Evolutionary conservation across 2,329 filamentous ascomycete genomes (phyloP), one percentile per base, ranked within the genome.

Genomic region (Rhynchosporium secalis): DNA sequence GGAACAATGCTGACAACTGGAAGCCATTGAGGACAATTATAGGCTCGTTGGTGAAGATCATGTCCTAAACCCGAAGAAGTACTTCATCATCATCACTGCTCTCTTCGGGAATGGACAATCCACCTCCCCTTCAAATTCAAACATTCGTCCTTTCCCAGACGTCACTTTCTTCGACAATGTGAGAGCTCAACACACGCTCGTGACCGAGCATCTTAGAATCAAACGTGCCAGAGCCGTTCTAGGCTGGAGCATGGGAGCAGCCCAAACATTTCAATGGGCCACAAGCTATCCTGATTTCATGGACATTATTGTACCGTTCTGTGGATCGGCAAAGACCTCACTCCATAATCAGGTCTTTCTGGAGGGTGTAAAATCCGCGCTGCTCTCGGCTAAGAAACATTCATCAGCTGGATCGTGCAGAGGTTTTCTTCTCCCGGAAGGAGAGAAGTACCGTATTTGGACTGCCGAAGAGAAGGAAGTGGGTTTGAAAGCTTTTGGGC

Each of bases 231-330:
- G 80, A 28, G 84, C 84, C 8, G 86, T 90, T 0, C 69, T 89
- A 0, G 88, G 88, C 0, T 90, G 87, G 87, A 86, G 81, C 7
- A 90, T 91, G 88, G 87, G 87, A 2, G 88, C 83, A 0, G 86
- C 78, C 0, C 87, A 90, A 72, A 82, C 84, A 1, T 87, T 80
- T 65, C 85, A 88, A 71, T 88, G 86, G 86, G 83, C 68, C 1
- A 72, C 69, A 78, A 58, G 81, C 15, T 71, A 69, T 58, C 70
- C 72, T 0, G 81, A 86, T 12, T 89, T 89, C 55, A 63, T 88
- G 80, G 86, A 89, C 65, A 73, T 88, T 8, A 77, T 81, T 1
- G 79, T 86, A 1, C 87, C 87, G 0, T 90, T 90, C 69, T 90
- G 87, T 67, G 86, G 86, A 1, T 80, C 81, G 1, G 86, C 87